Base-by-base conservation (phyloP, 306 rosid genomes). In the Malus domestica region DNA sequence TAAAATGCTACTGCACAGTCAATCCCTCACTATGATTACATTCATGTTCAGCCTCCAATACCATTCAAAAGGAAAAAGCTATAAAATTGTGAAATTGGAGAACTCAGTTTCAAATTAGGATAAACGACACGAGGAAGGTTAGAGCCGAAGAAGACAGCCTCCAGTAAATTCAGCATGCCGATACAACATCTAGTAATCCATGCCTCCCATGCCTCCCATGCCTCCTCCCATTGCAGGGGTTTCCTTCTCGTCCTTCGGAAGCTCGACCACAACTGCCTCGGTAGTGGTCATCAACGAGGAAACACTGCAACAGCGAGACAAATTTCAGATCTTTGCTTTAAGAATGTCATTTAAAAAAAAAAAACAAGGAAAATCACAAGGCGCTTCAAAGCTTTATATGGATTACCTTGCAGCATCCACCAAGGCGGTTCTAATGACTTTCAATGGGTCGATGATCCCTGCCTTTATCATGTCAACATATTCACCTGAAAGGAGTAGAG, bases 381-480 rank as follows among this genome's bases (percentile, higher is more conserved):
- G 18, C 10, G 25, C 63, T 58, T 62, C 16, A 64, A 16, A 22
- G 13, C 22, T 3, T 38, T 38, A 11, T 18, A 8, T 64, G 44
- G 20, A 30, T 54, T 77, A 81, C 90, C 90, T 87, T 30, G 90
- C 90, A 9, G 90, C 86, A 59, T 87, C 90, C 5, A 82, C 90
- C 80, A 87, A 78, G 40, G 90, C 90, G 0, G 90, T 87, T 68
- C 90, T 84, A 49, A 87, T 87, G 62, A 87, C 90, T 65, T 87
- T 87, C 76, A 87, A 65, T 19, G 90, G 90, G 72, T 87, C 90
- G 9, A 87, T 82, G 60, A 87, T 87, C 49, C 90, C 90, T 3
- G 90, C 78, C 80, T 84, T 80, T 54, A 87, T 75, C 90, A 87
- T 84, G 72, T 87, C 88, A n/a, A 87, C 90, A 66, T 84, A 87